A percentile compares a stretch with the other conserved stretches of the same genome.
Conservation (phyloP, 345 rosid species). For the Mercurialis annua region DNA sequence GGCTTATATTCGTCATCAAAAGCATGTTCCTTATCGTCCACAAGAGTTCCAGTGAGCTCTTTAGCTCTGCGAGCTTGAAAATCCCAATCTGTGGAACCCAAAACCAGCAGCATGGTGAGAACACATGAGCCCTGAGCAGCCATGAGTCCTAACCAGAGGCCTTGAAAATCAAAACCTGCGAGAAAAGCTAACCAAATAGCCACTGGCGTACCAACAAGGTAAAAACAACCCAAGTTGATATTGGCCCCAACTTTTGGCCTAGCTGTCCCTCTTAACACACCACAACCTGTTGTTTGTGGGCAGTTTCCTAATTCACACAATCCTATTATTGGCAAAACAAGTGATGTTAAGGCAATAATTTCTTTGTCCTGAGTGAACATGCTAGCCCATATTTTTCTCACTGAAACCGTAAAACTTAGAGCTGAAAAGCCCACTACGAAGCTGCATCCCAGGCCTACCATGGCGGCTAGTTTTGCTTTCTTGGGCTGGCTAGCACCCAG, state of each 20-base stretch:
- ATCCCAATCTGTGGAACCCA: conserved; percentile 69
- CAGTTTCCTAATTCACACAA: conserved; percentile 89
- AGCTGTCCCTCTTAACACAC: conserved; percentile 78
- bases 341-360: conserved; percentile 57
- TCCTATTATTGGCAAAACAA: conserved; percentile 74
- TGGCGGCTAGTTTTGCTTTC: conserved; percentile 61
- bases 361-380: conserved; percentile 67
- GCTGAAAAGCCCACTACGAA: conserved; percentile 53
- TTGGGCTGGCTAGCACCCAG: conserved; percentile 60
- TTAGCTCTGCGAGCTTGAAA: conserved; percentile 52
- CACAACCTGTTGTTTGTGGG: conserved; percentile 83
- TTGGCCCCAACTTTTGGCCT: conserved; percentile 82
- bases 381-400: conserved; percentile 65
- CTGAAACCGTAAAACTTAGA: conserved; percentile 41
- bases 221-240: conserved; percentile 79
- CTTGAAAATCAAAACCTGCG: conserved; percentile 57
- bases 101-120: conserved; percentile 53
- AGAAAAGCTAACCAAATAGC: conserved; percentile 64
- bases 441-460: conserved; percentile 54
- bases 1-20: conserved; percentile 30
- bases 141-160: conserved; percentile 76
- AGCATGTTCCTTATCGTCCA: background rate
- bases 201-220: conserved; percentile 76
- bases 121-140: conserved; percentile 84
- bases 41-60: conserved; percentile 44